Percentiles rank a stretch among this genome's conserved stretches.
phyloP scores from a whole-genome alignment of 2,329 filamentous ascomycete genomes.

The Colletotrichum magnum region DNA sequence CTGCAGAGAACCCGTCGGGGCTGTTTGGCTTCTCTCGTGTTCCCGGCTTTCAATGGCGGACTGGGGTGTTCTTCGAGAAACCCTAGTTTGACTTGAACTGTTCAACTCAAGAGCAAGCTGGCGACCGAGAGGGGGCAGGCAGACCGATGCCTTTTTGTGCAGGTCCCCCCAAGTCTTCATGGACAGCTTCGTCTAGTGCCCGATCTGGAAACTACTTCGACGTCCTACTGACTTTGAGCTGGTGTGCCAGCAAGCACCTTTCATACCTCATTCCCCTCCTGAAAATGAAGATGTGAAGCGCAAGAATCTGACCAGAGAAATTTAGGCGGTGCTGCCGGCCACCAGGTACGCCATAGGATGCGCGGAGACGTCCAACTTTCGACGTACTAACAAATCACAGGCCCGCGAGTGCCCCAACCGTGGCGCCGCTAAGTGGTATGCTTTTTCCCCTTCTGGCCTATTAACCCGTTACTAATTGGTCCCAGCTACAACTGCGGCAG shows the following conservation, averaged over 20 bases:
- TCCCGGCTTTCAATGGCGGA: not conserved
- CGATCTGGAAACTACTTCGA: constrained; percentile 30
- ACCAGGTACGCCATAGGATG: constrained; percentile 43
- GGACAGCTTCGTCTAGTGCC: constrained; percentile 28
- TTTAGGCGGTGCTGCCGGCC: constrained; percentile 46
- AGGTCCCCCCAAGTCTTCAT: not conserved
- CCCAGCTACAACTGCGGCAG: constrained; percentile 86
- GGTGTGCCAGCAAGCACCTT: constrained; percentile 36
- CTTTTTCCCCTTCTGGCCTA: constrained; percentile 38
- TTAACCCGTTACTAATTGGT: constrained; percentile 42
- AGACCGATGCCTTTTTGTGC: not conserved
- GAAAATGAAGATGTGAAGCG: constrained; percentile 19
- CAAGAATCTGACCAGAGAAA: constrained; percentile 36
- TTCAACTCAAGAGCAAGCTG: not conserved
- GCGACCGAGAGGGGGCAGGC: not conserved
- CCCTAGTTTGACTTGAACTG: not conserved
- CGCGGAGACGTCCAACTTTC: constrained; percentile 1
- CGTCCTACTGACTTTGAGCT: constrained; percentile 35
- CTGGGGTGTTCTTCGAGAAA: not conserved
- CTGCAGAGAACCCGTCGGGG: not conserved
- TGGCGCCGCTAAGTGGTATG: constrained; percentile 85
- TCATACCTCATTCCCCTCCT: not conserved
- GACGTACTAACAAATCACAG: constrained; percentile 60
- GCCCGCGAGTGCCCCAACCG: constrained; percentile 90
- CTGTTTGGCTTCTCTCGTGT: not conserved